These are phyloP conservation scores for Lichtheimia ramosa DNA, from an alignment of 371 early-diverging fungal genomes.

Conservation along the genomic window DNA sequence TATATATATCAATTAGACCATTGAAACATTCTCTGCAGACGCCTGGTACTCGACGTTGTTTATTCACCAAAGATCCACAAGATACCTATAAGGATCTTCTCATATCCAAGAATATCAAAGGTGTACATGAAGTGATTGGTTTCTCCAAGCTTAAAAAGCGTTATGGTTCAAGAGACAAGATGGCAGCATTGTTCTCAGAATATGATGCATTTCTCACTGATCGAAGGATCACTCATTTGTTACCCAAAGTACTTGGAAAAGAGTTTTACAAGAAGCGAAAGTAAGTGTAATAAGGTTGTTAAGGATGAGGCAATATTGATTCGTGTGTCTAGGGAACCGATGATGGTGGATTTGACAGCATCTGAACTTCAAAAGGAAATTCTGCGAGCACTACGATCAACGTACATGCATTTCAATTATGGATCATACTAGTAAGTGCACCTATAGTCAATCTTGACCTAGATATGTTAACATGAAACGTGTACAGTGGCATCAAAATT, in stretches of 20 bases:
- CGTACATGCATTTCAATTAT: constrained; percentile 71
- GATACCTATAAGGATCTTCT: constrained; percentile 71
- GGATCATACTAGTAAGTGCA: constrained; percentile 67
- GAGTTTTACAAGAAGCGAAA: constrained; percentile 87
- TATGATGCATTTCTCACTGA: constrained; percentile 90
- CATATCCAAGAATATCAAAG: constrained; percentile 56
- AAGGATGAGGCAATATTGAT: neutral
- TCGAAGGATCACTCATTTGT: constrained; percentile 67
- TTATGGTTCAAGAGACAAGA: constrained; percentile 78
- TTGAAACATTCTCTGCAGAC: constrained; percentile 42
- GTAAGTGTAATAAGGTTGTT: constrained; percentile 30
- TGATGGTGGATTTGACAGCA: constrained; percentile 72
- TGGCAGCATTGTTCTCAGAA: constrained; percentile 65
- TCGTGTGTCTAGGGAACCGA: constrained; percentile 60
- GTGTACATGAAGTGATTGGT: constrained; percentile 74
- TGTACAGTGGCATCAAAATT: constrained; percentile 66
- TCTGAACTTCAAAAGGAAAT: constrained; percentile 72
- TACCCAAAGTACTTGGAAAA: constrained; percentile 85
- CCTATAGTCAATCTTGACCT: neutral
- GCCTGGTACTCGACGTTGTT: constrained; percentile 59
- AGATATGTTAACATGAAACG: neutral
- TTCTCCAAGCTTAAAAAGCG: constrained; percentile 74
- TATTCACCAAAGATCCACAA: constrained; percentile 88
- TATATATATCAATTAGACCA: constrained; percentile 17
- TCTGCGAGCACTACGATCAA: constrained; percentile 67